A percentile compares a stretch with the other conserved stretches of the same genome.
Evolutionary conservation across 306 rosid genomes (phyloP).

Genomic region (Luffa acutangula): DNA sequence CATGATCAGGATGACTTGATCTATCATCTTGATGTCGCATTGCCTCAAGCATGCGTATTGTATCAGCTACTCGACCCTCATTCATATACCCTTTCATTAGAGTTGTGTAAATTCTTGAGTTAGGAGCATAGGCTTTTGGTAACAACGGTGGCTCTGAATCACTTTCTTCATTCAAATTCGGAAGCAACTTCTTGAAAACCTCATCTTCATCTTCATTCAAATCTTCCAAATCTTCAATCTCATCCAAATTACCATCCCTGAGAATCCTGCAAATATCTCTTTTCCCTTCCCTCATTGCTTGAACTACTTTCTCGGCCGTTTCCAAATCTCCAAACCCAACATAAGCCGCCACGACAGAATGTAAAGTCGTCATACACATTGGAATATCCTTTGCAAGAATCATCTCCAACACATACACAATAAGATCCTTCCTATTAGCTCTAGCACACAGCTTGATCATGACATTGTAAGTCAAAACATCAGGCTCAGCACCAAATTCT

Average conservation of each 20-base stretch:
- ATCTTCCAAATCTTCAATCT: constrained; percentile 9
- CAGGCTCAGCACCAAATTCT: constrained; percentile 42
- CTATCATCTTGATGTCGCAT: constrained; percentile 63
- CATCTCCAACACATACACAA: constrained; percentile 68
- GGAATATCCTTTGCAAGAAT: constrained; percentile 49
- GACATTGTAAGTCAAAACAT: constrained; percentile 64
- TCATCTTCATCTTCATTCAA: constrained; percentile 9
- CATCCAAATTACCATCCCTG: constrained; percentile 28
- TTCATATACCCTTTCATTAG: constrained; percentile 95
- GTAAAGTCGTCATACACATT: constrained; percentile 58
- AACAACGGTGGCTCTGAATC: constrained; percentile 44
- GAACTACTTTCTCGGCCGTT: constrained; percentile 71
- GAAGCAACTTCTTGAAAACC: constrained; percentile 62
- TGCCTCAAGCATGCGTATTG: constrained; percentile 81
- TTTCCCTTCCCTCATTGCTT: constrained; percentile 82
- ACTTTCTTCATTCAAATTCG: constrained; percentile 29
- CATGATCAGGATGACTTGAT: constrained; percentile 84
- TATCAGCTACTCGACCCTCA: constrained; percentile 65
- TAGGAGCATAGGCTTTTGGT: constrained; percentile 44
- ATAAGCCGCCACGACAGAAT: constrained; percentile 70
- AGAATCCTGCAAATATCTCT: constrained; percentile 58
- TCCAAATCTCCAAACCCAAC: constrained; percentile 73
- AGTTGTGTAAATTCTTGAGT: constrained; percentile 80
- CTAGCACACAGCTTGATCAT: constrained; percentile 68
- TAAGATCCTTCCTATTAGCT: constrained; percentile 51